Base-by-base conservation (phyloP, 257 asterid genomes). In the Verbena officinalis region DNA sequence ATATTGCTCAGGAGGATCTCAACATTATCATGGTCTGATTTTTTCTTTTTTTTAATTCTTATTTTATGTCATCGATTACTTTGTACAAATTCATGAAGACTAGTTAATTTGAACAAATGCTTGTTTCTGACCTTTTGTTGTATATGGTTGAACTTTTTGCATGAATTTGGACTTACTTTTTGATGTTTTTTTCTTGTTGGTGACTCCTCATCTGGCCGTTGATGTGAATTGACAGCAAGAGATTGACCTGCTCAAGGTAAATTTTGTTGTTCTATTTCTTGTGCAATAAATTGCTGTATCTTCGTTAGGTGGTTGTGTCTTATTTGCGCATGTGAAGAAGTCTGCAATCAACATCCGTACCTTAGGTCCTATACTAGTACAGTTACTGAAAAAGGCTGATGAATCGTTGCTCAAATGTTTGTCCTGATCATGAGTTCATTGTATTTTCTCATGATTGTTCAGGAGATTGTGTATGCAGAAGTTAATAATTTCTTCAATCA, bases 191-290 rank as follows among this genome's bases (percentile, higher is more conserved):
- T 55, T 15, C 30, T 11, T 58, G 34, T 30, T 6, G 15, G 15
- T 21, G 13, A 19, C 15, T 52, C 8, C 21, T 4, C 11, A 60
- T 4, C 24, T n/a, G 53, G 0, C 24, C 19, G 51, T 7, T 17
- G 39, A 30, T 56, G 57, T 33, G 43, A 48, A 56, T 56, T 46
- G 64, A 70, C 85, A 85, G 93, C 93, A 80, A 85, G 93, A 85
- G 85, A 85, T 85, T 57, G 93, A 85, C 68, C 73, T 85, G 80
- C 88, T 85, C 56, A 82, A 83, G 93, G 93, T 85, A 71, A 72
- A 13, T 59, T 71, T 43, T 60, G 9, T 51, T 73, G 38, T 73
- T 24, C 19, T 19, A 46, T 31, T 53, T 53, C 40, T 59, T 30
- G 20, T 34, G 7, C 1, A 46, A 19, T 27, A 42, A 17, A 31